Evolutionary conservation across 768 basidiomycete species (phyloP).

Genomic region (Baorangia bicolor): DNA sequence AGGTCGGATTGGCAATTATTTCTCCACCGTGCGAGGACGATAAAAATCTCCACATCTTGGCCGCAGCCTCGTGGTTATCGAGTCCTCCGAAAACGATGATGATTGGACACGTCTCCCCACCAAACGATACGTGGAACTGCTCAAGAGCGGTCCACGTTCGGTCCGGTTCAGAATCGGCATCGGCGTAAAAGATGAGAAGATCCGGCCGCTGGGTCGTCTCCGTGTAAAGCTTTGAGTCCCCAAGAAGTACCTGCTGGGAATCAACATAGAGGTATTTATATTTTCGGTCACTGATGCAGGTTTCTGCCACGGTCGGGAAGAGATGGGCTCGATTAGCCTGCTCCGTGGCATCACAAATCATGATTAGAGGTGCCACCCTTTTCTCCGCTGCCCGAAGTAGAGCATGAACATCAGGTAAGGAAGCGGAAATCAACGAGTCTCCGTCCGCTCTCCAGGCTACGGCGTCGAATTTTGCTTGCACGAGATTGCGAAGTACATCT

Average conservation of each 20-base stretch:
- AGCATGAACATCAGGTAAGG: conserved; percentile 22
- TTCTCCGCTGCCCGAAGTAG: conserved; percentile 14
- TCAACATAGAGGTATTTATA: conserved; percentile 17
- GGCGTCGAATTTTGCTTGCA: conserved; percentile 8
- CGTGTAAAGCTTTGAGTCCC: neutral
- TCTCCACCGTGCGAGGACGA: conserved; percentile 10
- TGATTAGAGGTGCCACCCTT: conserved; percentile 10
- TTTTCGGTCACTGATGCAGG: conserved; percentile 1
- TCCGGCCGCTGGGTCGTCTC: conserved; percentile 14
- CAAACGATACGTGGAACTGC: conserved; percentile 14
- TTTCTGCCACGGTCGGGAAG: conserved; percentile 2
- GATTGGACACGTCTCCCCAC: conserved; percentile 21
- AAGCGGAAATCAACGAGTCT: conserved; percentile 14
- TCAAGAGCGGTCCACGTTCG: conserved; percentile 16
- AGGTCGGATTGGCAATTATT: conserved; percentile 22
- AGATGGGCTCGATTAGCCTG: neutral
- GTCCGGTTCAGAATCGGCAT: conserved; percentile 7
- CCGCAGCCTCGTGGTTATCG: conserved; percentile 13
- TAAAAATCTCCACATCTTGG: conserved; percentile 12
- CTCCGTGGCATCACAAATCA: conserved; percentile 18
- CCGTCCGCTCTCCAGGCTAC: conserved; percentile 25
- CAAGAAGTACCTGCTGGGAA: neutral
- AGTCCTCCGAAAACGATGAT: conserved; percentile 25
- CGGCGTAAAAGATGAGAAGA: conserved; percentile 24
- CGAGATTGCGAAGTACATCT: conserved; percentile 19